Evolutionary conservation across 805 yeast species (phyloP).

Genomic region (Pichia insulana): DNA sequence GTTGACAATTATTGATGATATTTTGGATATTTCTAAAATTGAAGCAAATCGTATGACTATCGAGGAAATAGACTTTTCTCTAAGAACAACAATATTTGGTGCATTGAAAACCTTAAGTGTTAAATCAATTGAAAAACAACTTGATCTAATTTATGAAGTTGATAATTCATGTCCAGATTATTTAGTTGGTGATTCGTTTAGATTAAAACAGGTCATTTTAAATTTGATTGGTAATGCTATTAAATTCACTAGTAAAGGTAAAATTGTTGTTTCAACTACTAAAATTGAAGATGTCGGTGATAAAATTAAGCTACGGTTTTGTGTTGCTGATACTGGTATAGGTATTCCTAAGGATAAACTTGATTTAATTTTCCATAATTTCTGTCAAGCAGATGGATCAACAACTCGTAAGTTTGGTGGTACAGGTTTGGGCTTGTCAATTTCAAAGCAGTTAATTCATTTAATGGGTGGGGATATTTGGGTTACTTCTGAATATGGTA

Average conservation of each 20-base stretch:
- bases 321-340: constrained; percentile 86
- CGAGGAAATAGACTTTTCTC: constrained; percentile 78
- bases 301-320: constrained; percentile 60
- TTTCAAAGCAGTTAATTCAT: constrained; percentile 79
- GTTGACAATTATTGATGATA: constrained; percentile 82
- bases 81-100: constrained; percentile 83
- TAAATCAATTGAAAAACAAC: constrained; percentile 78
- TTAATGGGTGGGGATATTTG: constrained; percentile 92
- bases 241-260: constrained; percentile 77
- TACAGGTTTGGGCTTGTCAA: constrained; percentile 82
- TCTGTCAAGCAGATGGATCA: constrained; percentile 91
- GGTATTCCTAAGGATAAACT: constrained; percentile 82
- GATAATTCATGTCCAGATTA: constrained; percentile 85
- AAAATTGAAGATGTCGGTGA: constrained; percentile 26
- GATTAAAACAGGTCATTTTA: constrained; percentile 78
- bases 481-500: constrained; percentile 75
- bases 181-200: constrained; percentile 80
- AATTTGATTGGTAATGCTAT: constrained; percentile 87
- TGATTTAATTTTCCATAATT: constrained; percentile 79
- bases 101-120: constrained; percentile 85
- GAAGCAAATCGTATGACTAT: constrained; percentile 92
- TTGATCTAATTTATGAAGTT: constrained; percentile 71
- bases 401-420: constrained; percentile 91
- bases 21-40: constrained; percentile 84
- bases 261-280: constrained; percentile 63